A percentile compares a stretch with the other conserved stretches of the same genome.
phyloP scores from a whole-genome alignment of 306 rosid genomes.

The Vigna trinervia region DNA sequence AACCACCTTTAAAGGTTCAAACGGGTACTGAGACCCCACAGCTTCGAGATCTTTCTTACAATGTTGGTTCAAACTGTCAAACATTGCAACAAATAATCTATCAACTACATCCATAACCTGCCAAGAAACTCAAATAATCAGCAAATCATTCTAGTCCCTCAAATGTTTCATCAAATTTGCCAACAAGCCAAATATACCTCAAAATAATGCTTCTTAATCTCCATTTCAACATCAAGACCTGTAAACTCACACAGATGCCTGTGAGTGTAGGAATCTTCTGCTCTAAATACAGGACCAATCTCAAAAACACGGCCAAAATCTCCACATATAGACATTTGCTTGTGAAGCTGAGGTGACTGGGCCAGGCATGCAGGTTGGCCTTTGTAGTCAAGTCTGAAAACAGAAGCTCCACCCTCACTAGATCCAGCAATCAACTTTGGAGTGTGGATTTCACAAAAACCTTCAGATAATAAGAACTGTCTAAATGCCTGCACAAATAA shows the following conservation, averaged over 20 bases:
- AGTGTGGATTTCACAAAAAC: conserved; percentile 73
- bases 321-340: conserved; percentile 94
- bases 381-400: conserved; percentile 84
- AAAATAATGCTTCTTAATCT: conserved; percentile 72
- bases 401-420: conserved; percentile 98
- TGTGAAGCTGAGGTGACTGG: conserved; percentile 96
- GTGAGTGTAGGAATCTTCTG: conserved; percentile 89
- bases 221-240: conserved; percentile 97
- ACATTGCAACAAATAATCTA: conserved; percentile 74
- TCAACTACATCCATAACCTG: conserved; percentile 91
- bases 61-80: conserved; percentile 69
- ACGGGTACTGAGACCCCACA: conserved; percentile 78
- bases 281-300: conserved; percentile 89
- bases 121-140: conserved; percentile 39
- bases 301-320: conserved; percentile 89
- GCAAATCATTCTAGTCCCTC: conserved; percentile 10
- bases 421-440: conserved; percentile 89
- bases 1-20: conserved; percentile 90
- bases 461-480: conserved; percentile 64
- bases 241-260: conserved; percentile 93
- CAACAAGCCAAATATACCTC: conserved; percentile 66
- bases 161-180: conserved; percentile 28
- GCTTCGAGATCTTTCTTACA: conserved; percentile 84
- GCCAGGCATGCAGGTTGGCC: conserved; percentile 94
- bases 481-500: conserved; percentile 66